A percentile compares a stretch with the other conserved stretches of the same genome.
phyloP scores from a whole-genome alignment of 371 early-diverging fungal species.

The Lichtheimia ramosa region DNA sequence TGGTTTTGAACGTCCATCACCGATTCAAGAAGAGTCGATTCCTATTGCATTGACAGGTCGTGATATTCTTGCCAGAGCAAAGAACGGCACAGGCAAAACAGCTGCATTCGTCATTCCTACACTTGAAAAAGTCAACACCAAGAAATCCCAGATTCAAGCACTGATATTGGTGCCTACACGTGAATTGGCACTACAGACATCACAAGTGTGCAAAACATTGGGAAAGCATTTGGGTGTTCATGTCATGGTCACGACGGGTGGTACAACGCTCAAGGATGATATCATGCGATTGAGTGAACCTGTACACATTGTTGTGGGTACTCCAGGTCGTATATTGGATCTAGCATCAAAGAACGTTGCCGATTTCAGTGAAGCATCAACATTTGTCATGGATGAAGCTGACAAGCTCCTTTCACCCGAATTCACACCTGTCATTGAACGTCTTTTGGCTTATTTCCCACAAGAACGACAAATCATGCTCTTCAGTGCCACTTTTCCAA shows the following conservation, averaged over 20 bases:
- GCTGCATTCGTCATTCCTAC: slow-evolving; percentile 97
- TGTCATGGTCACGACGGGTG: slow-evolving; percentile 98
- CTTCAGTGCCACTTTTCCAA: slow-evolving; percentile 98
- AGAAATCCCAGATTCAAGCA: slow-evolving; percentile 81
- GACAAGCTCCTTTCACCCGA: slow-evolving; percentile 97
- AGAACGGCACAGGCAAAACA: slow-evolving; percentile 99
- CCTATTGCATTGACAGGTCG: slow-evolving; percentile 95
- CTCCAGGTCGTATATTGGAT: slow-evolving; percentile 98
- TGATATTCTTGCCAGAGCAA: slow-evolving; percentile 96
- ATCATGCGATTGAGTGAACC: slow-evolving; percentile 90
- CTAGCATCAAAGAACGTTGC: slow-evolving; percentile 89
- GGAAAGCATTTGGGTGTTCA: slow-evolving; percentile 92
- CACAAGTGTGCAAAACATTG: slow-evolving; percentile 92
- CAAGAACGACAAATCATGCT: slow-evolving; percentile 92
- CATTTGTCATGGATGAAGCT: slow-evolving; percentile 98
- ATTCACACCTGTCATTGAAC: slow-evolving; percentile 94
- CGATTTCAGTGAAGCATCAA: slow-evolving; percentile 82
- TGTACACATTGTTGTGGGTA: slow-evolving; percentile 96
- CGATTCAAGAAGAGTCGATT: slow-evolving; percentile 99
- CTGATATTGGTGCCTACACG: slow-evolving; percentile 96
- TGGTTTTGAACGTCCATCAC: slow-evolving; percentile 98
- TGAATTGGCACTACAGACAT: slow-evolving; percentile 96
- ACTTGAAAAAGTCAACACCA: slow-evolving; percentile 89
- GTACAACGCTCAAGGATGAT: slow-evolving; percentile 97
- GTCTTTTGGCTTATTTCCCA: slow-evolving; percentile 84